Percentiles rank a stretch among this genome's conserved stretches.
phyloP scores from a whole-genome alignment of 768 basidiomycete species.

The Rhodotorula kratochvilovae region DNA sequence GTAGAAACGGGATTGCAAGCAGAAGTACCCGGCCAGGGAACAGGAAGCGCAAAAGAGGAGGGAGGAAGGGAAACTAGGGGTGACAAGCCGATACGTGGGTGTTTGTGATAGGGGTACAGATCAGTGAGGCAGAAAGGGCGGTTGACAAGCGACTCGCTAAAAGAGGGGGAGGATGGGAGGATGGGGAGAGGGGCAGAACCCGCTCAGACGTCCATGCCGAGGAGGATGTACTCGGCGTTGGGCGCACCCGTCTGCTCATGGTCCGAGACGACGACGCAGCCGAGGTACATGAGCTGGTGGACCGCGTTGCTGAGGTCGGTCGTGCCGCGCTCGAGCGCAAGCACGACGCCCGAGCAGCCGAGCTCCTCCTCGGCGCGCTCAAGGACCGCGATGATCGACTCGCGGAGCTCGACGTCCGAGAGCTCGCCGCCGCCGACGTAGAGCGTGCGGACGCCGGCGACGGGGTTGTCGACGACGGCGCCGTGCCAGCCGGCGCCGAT shows the following conservation, averaged over 20 bases:
- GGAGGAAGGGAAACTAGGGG: not conserved
- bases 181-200: not conserved
- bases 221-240: not conserved
- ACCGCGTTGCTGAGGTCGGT: slow-evolving; percentile 51
- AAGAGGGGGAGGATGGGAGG: not conserved
- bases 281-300: slow-evolving; percentile 84
- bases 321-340: slow-evolving; percentile 63
- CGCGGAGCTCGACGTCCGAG: slow-evolving; percentile 30
- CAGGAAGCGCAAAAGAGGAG: not conserved
- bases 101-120: not conserved
- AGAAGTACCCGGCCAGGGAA: not conserved
- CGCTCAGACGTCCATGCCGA: slow-evolving; percentile 2
- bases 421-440: slow-evolving; percentile 66
- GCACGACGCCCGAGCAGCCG: slow-evolving; percentile 69
- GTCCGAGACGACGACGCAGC: slow-evolving; percentile 55
- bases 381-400: slow-evolving; percentile 74
- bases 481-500: slow-evolving; percentile 27
- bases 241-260: slow-evolving; percentile 1
- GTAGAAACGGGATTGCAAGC: not conserved
- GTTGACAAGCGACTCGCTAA: too few relatives aligned
- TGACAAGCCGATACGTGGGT: not conserved
- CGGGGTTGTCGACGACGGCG: slow-evolving; percentile 25
- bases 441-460: slow-evolving; percentile 53
- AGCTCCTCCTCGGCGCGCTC: slow-evolving; percentile 83
- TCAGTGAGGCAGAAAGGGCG: not conserved